Evolutionary conservation across 164 flowering plant genomes (phyloP).

Genomic region (Tinospora cordifolia): DNA sequence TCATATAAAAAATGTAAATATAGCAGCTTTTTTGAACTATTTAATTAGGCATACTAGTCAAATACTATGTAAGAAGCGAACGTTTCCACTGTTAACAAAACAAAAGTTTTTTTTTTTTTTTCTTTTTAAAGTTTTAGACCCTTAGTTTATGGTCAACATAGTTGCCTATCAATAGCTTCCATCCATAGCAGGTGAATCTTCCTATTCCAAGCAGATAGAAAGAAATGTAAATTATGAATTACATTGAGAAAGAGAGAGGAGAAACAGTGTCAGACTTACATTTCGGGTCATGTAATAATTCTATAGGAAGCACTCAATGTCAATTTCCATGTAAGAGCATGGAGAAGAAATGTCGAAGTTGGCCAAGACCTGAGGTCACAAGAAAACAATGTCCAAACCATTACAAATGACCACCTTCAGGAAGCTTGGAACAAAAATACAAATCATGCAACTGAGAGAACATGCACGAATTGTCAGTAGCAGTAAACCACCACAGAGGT

Average conservation of each 20-base stretch:
- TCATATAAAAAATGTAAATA: background rate
- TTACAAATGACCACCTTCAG: background rate
- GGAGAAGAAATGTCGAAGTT: conserved; percentile 81
- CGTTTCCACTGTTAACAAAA: too few species aligned
- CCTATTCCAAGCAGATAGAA: too few species aligned
- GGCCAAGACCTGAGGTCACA: conserved; percentile 49
- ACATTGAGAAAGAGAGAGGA: background rate
- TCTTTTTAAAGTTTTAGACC: too few species aligned
- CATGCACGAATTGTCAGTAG: background rate
- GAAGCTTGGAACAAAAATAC: background rate
- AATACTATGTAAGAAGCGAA: too few species aligned
- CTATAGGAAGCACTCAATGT: conserved; percentile 55
- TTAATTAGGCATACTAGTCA: too few species aligned
- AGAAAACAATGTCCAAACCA: background rate
- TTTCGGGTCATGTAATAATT: background rate
- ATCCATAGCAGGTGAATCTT: too few species aligned
- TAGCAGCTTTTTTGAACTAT: too few species aligned
- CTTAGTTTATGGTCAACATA: too few species aligned
- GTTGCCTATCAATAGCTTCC: too few species aligned
- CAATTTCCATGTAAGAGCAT: conserved; percentile 71
- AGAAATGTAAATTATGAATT: too few species aligned
- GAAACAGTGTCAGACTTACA: conserved; percentile 9
- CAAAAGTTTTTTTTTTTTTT: too few species aligned
- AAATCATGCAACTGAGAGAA: background rate
- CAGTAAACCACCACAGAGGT: background rate